Percentiles rank a stretch among this genome's conserved stretches.
phyloP scores from a whole-genome alignment of 2,329 filamentous ascomycete species.

The Penicillium sp. region DNA sequence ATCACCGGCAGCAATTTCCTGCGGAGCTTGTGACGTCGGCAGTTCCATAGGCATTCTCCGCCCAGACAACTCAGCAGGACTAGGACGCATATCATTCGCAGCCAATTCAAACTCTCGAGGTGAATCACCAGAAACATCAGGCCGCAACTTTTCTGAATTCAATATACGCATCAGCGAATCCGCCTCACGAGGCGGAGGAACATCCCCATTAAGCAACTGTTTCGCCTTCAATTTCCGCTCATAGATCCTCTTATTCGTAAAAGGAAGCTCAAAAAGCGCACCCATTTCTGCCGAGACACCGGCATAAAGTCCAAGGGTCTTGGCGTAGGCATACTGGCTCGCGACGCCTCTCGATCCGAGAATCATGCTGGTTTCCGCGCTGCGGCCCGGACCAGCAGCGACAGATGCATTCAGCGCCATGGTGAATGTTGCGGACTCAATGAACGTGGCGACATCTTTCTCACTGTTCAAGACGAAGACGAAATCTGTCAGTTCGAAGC shows the following conservation, averaged over 20 bases:
- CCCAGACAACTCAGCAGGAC: too few species aligned
- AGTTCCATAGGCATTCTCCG: too few species aligned
- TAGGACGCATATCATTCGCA: background rate
- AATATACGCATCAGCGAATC: slow-evolving; percentile 76
- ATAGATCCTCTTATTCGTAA: slow-evolving; percentile 94
- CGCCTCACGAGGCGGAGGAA: slow-evolving; percentile 70
- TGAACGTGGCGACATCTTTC: slow-evolving; percentile 80
- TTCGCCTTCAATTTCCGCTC: slow-evolving; percentile 69
- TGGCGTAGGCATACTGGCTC: slow-evolving; percentile 90
- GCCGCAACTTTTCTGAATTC: slow-evolving; percentile 50
- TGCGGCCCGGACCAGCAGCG: slow-evolving; percentile 85
- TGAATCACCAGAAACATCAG: background rate
- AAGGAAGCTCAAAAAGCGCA: slow-evolving; percentile 81
- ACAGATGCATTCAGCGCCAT: slow-evolving; percentile 91
- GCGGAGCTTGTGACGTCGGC: too few species aligned
- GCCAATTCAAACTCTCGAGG: background rate
- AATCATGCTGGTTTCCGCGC: slow-evolving; percentile 86
- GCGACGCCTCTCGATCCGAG: slow-evolving; percentile 79
- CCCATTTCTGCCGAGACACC: slow-evolving; percentile 88
- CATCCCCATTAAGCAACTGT: slow-evolving; percentile 71
- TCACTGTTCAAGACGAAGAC: slow-evolving; percentile 95
- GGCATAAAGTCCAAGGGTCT: slow-evolving; percentile 92
- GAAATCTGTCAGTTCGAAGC: slow-evolving; percentile 55
- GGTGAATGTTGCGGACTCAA: slow-evolving; percentile 79
- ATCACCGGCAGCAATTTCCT: too few species aligned